Evolutionary conservation across 768 basidiomycete genomes (phyloP).

Genomic region (Termitomyces sp.): DNA sequence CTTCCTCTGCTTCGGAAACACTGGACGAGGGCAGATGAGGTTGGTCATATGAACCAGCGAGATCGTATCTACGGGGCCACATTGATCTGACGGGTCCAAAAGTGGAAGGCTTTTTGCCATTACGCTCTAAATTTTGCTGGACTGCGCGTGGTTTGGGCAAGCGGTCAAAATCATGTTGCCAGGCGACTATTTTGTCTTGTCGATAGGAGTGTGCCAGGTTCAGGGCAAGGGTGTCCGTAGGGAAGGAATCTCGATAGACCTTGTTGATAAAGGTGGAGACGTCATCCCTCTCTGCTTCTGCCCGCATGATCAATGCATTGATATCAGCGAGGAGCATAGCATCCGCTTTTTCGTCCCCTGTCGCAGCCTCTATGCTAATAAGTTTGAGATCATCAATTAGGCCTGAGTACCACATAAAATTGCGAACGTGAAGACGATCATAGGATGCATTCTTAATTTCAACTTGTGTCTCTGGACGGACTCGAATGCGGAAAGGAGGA

Average conservation of each 20-base stretch:
- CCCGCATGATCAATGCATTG: slow-evolving; percentile 63
- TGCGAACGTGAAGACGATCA: slow-evolving; percentile 67
- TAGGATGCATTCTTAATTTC: slow-evolving; percentile 93
- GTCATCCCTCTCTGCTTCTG: slow-evolving; percentile 73
- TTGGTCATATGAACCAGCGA: slow-evolving; percentile 50
- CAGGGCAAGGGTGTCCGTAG: slow-evolving; percentile 83
- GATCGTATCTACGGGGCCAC: slow-evolving; percentile 63
- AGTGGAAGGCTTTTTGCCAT: slow-evolving; percentile 52
- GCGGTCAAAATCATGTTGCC: slow-evolving; percentile 91
- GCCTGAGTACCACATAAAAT: slow-evolving; percentile 69
- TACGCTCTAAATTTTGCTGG: slow-evolving; percentile 42
- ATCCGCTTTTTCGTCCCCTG: slow-evolving; percentile 72
- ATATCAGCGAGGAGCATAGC: slow-evolving; percentile 59
- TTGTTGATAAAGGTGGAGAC: slow-evolving; percentile 69
- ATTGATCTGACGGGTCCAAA: slow-evolving; percentile 71
- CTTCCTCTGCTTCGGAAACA: slow-evolving; percentile 75
- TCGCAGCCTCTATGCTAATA: slow-evolving; percentile 76
- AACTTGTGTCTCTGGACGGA: slow-evolving; percentile 84
- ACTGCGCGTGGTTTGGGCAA: slow-evolving; percentile 68
- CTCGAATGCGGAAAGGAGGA: slow-evolving; percentile 82
- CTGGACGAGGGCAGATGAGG: slow-evolving; percentile 57
- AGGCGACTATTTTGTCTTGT: slow-evolving; percentile 94
- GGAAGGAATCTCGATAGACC: slow-evolving; percentile 75
- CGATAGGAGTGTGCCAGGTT: slow-evolving; percentile 83
- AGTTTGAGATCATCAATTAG: slow-evolving; percentile 73